Percentiles rank a stretch among this genome's conserved stretches.
Evolutionary conservation across 495 filamentous ascomycete genomes (phyloP).

Genomic region (Annulohypoxylon stygium): DNA sequence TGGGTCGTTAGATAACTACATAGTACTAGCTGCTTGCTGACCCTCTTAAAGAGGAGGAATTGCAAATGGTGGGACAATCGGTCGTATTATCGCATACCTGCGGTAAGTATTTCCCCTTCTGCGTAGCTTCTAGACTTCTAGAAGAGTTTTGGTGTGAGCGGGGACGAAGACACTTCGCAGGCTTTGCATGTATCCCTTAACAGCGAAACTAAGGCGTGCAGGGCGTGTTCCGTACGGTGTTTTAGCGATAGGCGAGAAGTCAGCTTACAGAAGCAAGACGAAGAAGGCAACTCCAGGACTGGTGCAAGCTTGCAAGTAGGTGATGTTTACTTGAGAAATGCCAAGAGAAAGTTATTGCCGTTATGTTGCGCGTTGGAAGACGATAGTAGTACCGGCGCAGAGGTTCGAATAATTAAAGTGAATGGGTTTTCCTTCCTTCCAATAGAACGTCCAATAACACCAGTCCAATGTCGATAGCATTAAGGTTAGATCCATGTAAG

Average conservation of each 20-base stretch:
- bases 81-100: conserved; percentile 11
- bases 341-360: conserved; percentile 16
- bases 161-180: conserved; percentile 18
- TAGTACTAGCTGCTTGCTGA: not conserved
- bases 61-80: conserved; percentile 8
- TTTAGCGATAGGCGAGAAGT: not conserved
- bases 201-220: conserved; percentile 10
- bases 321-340: conserved; percentile 1
- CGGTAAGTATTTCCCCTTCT: conserved; percentile 14
- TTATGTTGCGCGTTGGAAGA: conserved; percentile 9
- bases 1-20: conserved; percentile 3
- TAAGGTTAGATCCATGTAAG: not conserved
- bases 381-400: conserved; percentile 7
- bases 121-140: conserved; percentile 35
- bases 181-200: conserved; percentile 10
- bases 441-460: not conserved
- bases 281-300: not conserved
- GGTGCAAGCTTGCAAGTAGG: not conserved
- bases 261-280: not conserved
- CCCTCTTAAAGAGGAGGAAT: conserved; percentile 9
- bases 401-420: conserved; percentile 15
- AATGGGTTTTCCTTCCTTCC: conserved; percentile 1
- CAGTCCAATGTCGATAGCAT: not conserved
- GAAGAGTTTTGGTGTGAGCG: conserved; percentile 32
- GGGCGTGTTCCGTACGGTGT: conserved; percentile 8